phyloP scores from a whole-genome alignment of 129 eudicot species.

The Centaurea solstitialis region DNA sequence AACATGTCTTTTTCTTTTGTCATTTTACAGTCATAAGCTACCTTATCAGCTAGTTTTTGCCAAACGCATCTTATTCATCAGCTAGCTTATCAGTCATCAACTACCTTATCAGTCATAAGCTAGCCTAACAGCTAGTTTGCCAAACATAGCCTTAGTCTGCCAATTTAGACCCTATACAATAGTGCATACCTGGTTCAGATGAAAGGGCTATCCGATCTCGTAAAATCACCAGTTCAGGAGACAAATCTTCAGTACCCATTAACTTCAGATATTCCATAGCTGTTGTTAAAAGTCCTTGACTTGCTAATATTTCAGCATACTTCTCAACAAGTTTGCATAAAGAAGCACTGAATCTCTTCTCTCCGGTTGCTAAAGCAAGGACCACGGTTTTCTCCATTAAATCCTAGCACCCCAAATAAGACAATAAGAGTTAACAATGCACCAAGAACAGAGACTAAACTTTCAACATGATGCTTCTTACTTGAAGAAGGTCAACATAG shows the following conservation, averaged over 20 bases:
- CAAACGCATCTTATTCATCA: no score
- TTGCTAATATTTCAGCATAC: slow-evolving; percentile 89
- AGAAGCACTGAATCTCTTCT: slow-evolving; percentile 81
- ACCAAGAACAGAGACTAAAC: slow-evolving; percentile 3
- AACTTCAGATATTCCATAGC: slow-evolving; percentile 84
- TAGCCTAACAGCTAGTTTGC: no score
- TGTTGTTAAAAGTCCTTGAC: slow-evolving; percentile 87
- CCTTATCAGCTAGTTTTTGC: no score
- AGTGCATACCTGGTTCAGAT: slow-evolving; percentile 61
- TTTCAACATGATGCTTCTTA: slow-evolving; percentile 30
- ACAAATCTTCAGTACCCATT: slow-evolving; percentile 74
- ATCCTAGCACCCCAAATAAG: slow-evolving; percentile 44
- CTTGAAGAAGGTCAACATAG: slow-evolving; percentile 84
- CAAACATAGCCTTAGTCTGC: no score
- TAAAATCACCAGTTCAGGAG: slow-evolving; percentile 80
- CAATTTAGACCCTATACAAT: neutral
- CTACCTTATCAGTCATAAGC: no score
- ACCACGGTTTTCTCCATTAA: slow-evolving; percentile 96
- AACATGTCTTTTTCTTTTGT: no score
- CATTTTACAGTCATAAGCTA: no score
- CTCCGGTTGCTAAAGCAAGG: slow-evolving; percentile 86
- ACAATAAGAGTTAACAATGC: slow-evolving; percentile 4
- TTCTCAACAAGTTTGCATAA: slow-evolving; percentile 90
- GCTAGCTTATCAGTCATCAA: no score
- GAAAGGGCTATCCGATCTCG: slow-evolving; percentile 79